Base-by-base conservation (phyloP, 371 early-diverging fungal genomes). In the Apophysomyces trapeziformis region DNA sequence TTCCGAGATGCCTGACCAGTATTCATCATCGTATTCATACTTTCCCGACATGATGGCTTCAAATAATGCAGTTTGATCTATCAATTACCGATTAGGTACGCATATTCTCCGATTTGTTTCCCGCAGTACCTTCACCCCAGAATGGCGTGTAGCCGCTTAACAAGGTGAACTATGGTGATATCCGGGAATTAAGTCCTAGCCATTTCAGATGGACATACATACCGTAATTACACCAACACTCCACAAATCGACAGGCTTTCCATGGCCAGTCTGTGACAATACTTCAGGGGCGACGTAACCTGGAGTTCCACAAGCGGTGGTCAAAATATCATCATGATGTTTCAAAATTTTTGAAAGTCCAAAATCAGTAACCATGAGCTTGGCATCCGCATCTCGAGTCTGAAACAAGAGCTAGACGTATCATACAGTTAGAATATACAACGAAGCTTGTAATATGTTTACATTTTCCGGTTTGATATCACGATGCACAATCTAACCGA, bases 201-300 rank as follows among this genome's bases (percentile, higher is more conserved):
- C 41, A 14, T 62, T 7, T 21, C 1, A 21, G 16, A 16, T 61
- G 61, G 3, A 16, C 18, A 38, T 32, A 56, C 57, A 70, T 72
- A 73, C 77, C 63, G 93, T 87, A 57, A 97, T 90, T 4, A 97
- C 94, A 12, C 97, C 97, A 54, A 96, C 73, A 32, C 92, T 90
- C 96, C 96, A 97, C 65, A 95, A 75, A 74, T 97, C 98, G 4
- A 85, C 87, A n/a, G 85, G 85, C 38, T 79, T 84, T 63, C 83
- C 83, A 63, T 87, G 82, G 7, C 87, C 87, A 41, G 82, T 82
- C 47, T 81, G 92, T 38, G 79, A 75, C 58, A 95, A 75, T 5
- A 95, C 84, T 74, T 94, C 95, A 44, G 95, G 95, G 0, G 93
- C 91, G 70, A 93, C 94, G 77, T 93, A 95, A 58, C 95, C 92